Percentiles rank a stretch among this genome's conserved stretches.
Evolutionary conservation across 768 basidiomycete species (phyloP).

Genomic region (Nevesoporus exiguus): DNA sequence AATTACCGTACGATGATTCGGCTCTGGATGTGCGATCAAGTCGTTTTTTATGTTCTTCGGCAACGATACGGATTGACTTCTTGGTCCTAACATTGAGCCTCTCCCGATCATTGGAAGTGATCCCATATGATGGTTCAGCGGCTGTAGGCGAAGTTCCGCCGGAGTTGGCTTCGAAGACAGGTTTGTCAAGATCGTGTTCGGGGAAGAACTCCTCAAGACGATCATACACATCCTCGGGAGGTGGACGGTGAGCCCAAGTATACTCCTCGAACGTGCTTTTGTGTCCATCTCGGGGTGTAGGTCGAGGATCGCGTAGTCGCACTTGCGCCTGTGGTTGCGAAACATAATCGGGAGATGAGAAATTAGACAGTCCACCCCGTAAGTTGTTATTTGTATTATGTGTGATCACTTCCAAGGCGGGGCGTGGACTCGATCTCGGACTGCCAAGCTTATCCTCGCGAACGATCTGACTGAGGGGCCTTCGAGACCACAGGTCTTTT

Average conservation of each 20-base stretch:
- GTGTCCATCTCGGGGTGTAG: slow-evolving; percentile 28
- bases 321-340: slow-evolving; percentile 13
- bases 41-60: slow-evolving; percentile 78
- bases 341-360: slow-evolving; percentile 17
- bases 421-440: slow-evolving; percentile 23
- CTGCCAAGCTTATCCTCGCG: slow-evolving; percentile 19
- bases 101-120: slow-evolving; percentile 32
- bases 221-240: slow-evolving; percentile 90
- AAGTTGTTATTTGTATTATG: slow-evolving; percentile 13
- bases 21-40: slow-evolving; percentile 68
- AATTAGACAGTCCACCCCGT: slow-evolving; percentile 18
- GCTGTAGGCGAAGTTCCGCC: slow-evolving; percentile 77
- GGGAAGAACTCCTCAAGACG: slow-evolving; percentile 95
- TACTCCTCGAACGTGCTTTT: slow-evolving; percentile 60
- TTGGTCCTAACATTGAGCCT: slow-evolving; percentile 56
- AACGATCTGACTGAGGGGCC: slow-evolving; percentile 30
- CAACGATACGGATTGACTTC: slow-evolving; percentile 92
- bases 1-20: slow-evolving; percentile 47
- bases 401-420: slow-evolving; percentile 31
- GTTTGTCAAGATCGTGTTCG: slow-evolving; percentile 92
- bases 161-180: slow-evolving; percentile 83
- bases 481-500: slow-evolving; percentile 30
- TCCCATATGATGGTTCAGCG: slow-evolving; percentile 46
- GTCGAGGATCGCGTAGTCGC: slow-evolving; percentile 15
- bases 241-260: slow-evolving; percentile 88